Evolutionary conservation across 441 rosid genomes (phyloP).

Genomic region (Gossypium laxum): DNA sequence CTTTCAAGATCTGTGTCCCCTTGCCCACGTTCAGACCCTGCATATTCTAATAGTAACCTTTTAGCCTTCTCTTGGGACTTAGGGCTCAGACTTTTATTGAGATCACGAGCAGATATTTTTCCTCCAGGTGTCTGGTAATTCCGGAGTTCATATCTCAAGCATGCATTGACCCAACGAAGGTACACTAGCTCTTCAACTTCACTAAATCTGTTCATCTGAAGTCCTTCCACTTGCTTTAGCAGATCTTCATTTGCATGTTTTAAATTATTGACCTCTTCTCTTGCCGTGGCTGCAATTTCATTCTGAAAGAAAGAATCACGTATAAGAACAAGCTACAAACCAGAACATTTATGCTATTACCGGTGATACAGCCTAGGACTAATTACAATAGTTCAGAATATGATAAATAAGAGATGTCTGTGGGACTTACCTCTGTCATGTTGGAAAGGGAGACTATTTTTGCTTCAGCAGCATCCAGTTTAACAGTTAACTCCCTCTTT

Average conservation of each 20-base stretch:
- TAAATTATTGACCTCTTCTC: conserved; percentile 64
- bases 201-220: conserved; percentile 86
- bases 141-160: conserved; percentile 84
- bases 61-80: conserved; percentile 82
- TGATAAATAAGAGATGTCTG: neutral
- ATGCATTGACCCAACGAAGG: conserved; percentile 96
- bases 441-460: conserved; percentile 57
- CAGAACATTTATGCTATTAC: neutral
- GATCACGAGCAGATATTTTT: conserved; percentile 80
- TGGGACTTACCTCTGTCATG: conserved; percentile 73
- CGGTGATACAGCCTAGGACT: neutral
- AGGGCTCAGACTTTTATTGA: conserved; percentile 74
- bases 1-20: conserved; percentile 85
- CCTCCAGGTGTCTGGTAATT: conserved; percentile 81
- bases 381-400: neutral
- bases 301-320: conserved; percentile 30
- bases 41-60: conserved; percentile 71
- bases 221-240: conserved; percentile 91
- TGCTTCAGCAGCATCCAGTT: conserved; percentile 74
- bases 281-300: conserved; percentile 62
- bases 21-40: conserved; percentile 93
- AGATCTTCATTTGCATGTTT: conserved; percentile 79
- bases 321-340: neutral
- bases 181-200: conserved; percentile 96
- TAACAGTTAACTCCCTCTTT: conserved; percentile 69